Evolutionary conservation across 208 protist species (phyloP).

Genomic region (Leishmania gerbilli): DNA sequence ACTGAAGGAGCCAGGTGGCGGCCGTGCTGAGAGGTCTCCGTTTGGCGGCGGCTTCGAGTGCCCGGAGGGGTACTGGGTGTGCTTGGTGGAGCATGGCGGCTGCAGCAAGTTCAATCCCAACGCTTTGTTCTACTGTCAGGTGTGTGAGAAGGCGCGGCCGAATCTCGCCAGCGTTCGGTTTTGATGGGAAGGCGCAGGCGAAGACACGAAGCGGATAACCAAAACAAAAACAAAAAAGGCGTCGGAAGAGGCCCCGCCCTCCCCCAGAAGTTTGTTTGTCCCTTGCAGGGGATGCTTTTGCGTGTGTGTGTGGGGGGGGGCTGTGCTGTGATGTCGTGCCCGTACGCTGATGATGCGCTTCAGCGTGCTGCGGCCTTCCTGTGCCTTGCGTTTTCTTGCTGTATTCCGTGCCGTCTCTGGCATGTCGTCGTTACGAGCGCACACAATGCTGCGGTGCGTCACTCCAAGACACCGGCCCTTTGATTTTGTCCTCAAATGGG

Average conservation of each 20-base stretch:
- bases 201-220: not conserved
- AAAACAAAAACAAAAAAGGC: not conserved
- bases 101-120: conserved; percentile 89
- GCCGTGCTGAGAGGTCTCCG: not conserved
- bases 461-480: not conserved
- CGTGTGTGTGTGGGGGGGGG: not conserved
- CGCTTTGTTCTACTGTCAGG: conserved; percentile 79
- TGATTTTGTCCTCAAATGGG: not conserved
- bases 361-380: not conserved
- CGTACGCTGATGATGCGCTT: not conserved
- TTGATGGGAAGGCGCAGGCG: conserved; percentile 12
- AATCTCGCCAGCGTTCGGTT: conserved; percentile 73
- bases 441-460: not conserved
- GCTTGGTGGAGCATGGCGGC: conserved; percentile 82
- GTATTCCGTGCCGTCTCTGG: not conserved
- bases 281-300: not conserved
- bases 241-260: not conserved
- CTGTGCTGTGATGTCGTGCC: not conserved
- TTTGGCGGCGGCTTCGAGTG: conserved; percentile 41
- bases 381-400: not conserved
- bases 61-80: conserved; percentile 81
- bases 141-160: conserved; percentile 79
- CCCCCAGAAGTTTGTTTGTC: not conserved
- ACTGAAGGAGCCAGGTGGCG: conserved; percentile 13
- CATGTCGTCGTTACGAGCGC: not conserved